Base-by-base conservation (phyloP, 2,329 filamentous ascomycete genomes). In the Leptographium radiaticola region DNA sequence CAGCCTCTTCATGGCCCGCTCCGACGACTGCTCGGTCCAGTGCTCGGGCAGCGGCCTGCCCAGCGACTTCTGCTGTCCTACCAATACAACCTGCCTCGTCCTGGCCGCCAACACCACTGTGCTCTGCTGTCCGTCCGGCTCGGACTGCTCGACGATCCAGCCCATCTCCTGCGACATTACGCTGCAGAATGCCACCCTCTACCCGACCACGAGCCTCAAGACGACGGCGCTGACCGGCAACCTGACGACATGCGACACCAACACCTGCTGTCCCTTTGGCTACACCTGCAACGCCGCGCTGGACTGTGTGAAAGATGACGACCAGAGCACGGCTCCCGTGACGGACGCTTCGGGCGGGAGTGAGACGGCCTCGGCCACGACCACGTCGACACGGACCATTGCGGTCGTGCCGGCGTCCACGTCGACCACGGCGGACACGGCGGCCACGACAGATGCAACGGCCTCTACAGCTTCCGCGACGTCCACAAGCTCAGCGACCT, bases 231-330 rank as follows among this genome's bases (percentile, higher is more conserved):
- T 86, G 34, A 71, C 72, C 18, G 72, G 75, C 11, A 68, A 71
- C 12, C 70, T 89, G 15, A 67, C 70, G 2, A 72, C 67, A 20
- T 89, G 86, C 60, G 82, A 76, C 15, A 64, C 61, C 18, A 66
- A 57, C 60, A 53, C 60, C n/a, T 90, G 86, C 67, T 90, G 86
- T 63, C 86, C 86, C 0, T 83, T 83, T 65, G 86, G 86, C 3
- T 89, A 84, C 67, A 69, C 71, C 1, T 90, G 86, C 68, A 66
- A 75, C 39, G 64, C 63, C 52, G 68, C 68, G 44, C 65, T 66
- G 50, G 55, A 69, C 57, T 89, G 85, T 61, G 64, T 71, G 12
- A 71, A 69, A 60, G 66, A 81, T 57, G 57, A 68, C 16, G 74
- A 84, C 61, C 77, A 84, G 62, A 69, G 65, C 53, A 63, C 59